Conservation (phyloP, 257 asterid genomes). For the Fraxinus americana region DNA sequence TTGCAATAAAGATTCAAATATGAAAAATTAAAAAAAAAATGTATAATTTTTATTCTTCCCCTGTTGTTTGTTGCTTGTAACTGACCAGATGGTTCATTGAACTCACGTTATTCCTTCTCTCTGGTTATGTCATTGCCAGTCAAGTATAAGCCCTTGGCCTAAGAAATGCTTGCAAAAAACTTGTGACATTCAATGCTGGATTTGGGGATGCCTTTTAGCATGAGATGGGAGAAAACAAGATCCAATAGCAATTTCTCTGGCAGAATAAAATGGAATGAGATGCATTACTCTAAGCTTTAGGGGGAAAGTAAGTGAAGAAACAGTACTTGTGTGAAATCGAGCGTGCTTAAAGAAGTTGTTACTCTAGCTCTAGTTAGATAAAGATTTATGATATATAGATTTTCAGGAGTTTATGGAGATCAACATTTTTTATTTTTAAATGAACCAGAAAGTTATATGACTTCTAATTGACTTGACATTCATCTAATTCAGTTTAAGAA, state of each 20-base stretch:
- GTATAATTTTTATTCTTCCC: neutral
- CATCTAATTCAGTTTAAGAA: neutral
- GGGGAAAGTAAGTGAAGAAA: neutral
- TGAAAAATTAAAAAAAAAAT: neutral
- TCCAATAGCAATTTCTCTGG: neutral
- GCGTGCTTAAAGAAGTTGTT: neutral
- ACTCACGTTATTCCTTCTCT: neutral
- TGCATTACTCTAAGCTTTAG: conserved; percentile 4
- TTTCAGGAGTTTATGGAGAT: neutral
- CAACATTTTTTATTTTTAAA: neutral
- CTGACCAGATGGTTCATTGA: neutral
- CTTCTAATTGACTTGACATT: neutral
- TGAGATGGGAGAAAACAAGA: neutral
- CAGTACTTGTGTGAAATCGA: neutral
- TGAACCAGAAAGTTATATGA: neutral
- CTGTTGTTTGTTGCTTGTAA: neutral
- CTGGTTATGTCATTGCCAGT: neutral
- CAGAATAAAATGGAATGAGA: neutral
- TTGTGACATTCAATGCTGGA: neutral
- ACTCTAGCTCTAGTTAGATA: neutral
- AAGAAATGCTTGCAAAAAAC: neutral
- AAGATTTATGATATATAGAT: neutral
- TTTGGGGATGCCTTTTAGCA: neutral
- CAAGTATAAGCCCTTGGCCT: neutral
- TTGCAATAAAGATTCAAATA: neutral